These are phyloP conservation scores for Corchorus capsularis DNA, from an alignment of 345 rosid genomes.

Conservation along the genomic window DNA sequence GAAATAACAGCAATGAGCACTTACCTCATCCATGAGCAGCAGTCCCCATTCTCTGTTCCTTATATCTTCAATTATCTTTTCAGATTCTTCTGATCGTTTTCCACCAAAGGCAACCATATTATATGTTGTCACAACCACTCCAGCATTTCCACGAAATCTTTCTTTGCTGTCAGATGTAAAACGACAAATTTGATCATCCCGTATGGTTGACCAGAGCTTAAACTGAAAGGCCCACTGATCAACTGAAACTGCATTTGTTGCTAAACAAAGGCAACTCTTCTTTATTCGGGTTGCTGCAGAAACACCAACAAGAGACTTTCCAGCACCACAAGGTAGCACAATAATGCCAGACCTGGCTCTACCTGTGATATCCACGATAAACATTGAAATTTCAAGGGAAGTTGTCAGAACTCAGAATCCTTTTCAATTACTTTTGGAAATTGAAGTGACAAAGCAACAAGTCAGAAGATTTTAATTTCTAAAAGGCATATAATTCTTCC, in stretches of 20 bases:
- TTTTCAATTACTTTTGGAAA: background rate
- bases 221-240: slow-evolving; percentile 99
- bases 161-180: slow-evolving; percentile 99
- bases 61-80: slow-evolving; percentile 93
- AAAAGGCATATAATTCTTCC: background rate
- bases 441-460: slow-evolving; percentile 3
- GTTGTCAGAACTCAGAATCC: background rate
- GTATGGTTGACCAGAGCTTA: slow-evolving; percentile 87
- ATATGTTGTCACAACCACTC: slow-evolving; percentile 95
- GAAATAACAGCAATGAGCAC: background rate
- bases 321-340: slow-evolving; percentile 98
- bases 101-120: slow-evolving; percentile 99
- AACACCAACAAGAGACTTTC: slow-evolving; percentile 96
- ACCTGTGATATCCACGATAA: slow-evolving; percentile 48
- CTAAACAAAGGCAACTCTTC: slow-evolving; percentile 97
- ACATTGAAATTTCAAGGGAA: slow-evolving; percentile 12
- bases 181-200: slow-evolving; percentile 87
- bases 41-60: slow-evolving; percentile 99
- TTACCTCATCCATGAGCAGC: slow-evolving; percentile 97
- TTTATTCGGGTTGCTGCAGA: slow-evolving; percentile 89
- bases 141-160: slow-evolving; percentile 94
- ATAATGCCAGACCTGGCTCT: slow-evolving; percentile 98
- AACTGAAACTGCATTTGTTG: slow-evolving; percentile 97
- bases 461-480: background rate
- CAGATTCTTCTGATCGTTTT: slow-evolving; percentile 94